Evolutionary conservation across 192 early-diverging fungal species (phyloP).

Genomic region (Coemansia asiatica): DNA sequence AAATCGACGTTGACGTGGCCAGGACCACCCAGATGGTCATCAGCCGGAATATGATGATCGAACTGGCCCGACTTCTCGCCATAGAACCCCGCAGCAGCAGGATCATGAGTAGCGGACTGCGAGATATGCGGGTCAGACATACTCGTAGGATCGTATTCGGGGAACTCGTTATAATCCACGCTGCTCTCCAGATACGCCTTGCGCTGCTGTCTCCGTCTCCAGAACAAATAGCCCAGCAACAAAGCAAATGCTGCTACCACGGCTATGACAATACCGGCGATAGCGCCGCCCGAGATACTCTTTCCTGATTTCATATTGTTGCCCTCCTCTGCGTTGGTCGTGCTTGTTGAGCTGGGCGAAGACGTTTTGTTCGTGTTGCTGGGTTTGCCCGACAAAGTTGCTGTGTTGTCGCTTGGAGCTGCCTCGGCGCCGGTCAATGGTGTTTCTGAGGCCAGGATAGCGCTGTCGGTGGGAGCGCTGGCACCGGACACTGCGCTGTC

Average conservation of each 20-base stretch:
- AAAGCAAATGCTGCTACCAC: constrained; percentile 14
- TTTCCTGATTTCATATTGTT: neutral
- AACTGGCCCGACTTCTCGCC: constrained; percentile 10
- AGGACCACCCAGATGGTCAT: neutral
- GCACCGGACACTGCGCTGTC: neutral
- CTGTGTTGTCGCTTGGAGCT: neutral
- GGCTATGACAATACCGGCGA: constrained; percentile 44
- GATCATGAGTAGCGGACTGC: neutral
- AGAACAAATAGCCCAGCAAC: constrained; percentile 30
- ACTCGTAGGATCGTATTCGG: constrained; percentile 39
- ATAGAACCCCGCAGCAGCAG: constrained; percentile 6
- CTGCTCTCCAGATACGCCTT: constrained; percentile 27
- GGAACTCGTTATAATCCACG: constrained; percentile 53
- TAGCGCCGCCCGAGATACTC: constrained; percentile 25
- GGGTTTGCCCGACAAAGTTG: neutral
- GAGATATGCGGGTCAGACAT: constrained; percentile 7
- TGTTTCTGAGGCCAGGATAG: no score
- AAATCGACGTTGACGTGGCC: no score
- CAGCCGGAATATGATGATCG: neutral
- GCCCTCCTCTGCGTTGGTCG: neutral
- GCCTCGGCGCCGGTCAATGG: no score
- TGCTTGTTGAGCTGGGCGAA: neutral
- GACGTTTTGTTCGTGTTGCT: neutral
- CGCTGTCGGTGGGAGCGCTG: neutral
- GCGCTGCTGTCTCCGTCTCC: constrained; percentile 35